phyloP scores from a whole-genome alignment of 768 basidiomycete genomes.

The Lentinula boryana region DNA sequence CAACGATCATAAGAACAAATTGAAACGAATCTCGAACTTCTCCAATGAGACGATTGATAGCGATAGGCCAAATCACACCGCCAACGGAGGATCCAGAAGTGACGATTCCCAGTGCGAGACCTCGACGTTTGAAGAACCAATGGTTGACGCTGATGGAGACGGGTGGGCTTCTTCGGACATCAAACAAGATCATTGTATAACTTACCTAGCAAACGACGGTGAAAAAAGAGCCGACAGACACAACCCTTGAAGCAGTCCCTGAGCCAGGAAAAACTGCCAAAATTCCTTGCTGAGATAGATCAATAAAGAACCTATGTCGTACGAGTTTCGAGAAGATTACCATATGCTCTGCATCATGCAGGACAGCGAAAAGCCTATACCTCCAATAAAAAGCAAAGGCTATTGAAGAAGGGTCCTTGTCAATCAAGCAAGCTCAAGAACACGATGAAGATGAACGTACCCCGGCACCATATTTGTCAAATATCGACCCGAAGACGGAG shows the following conservation, averaged over 20 bases:
- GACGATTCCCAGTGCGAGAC: constrained; percentile 14
- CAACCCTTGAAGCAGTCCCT: constrained; percentile 46
- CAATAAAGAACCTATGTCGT: neutral
- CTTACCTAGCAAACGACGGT: constrained; percentile 6
- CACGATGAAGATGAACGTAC: neutral
- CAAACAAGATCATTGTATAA: neutral
- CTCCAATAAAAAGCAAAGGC: constrained; percentile 6
- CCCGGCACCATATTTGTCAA: constrained; percentile 12
- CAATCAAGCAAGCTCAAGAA: neutral
- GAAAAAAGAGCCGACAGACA: constrained; percentile 18
- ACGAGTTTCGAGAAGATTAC: neutral
- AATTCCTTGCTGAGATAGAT: constrained; percentile 19
- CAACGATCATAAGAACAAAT: neutral
- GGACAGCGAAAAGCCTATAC: constrained; percentile 3
- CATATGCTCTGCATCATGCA: constrained; percentile 8
- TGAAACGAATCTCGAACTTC: neutral
- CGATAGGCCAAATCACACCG: constrained; percentile 14
- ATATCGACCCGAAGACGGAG: constrained; percentile 12
- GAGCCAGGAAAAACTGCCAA: constrained; percentile 54
- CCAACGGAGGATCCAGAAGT: constrained; percentile 15
- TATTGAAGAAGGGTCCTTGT: neutral
- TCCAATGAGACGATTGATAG: constrained; percentile 12
- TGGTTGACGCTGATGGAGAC: constrained; percentile 7
- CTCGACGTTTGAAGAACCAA: constrained; percentile 15
- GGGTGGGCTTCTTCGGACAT: neutral